Evolutionary conservation across 345 rosid species (phyloP).

Genomic region (Draba incana): DNA sequence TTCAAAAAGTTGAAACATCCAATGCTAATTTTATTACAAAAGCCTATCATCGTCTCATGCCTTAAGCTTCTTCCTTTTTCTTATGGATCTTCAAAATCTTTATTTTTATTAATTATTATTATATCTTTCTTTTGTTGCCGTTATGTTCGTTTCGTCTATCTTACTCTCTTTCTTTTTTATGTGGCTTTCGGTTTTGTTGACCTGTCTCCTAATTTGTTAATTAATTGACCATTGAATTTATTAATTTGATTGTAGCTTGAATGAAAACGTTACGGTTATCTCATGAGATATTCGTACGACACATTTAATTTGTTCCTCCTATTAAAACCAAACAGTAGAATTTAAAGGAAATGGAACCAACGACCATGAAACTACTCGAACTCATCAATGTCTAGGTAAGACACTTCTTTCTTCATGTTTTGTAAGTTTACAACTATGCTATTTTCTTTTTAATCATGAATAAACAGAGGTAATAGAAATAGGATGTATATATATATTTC

Average conservation of each 20-base stretch:
- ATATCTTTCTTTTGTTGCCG: conserved; percentile 40
- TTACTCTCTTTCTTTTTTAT: conserved; percentile 42
- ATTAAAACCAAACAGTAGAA: background rate
- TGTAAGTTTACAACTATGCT: too few relatives aligned
- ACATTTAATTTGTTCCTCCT: background rate
- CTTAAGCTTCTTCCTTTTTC: conserved; percentile 44
- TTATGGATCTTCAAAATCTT: conserved; percentile 45
- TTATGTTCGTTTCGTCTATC: conserved; percentile 48
- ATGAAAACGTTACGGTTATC: conserved; percentile 31
- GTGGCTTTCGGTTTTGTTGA: conserved; percentile 45
- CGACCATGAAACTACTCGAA: too few relatives aligned
- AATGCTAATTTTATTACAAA: conserved; percentile 28
- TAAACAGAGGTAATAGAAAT: too few relatives aligned
- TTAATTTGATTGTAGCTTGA: conserved; percentile 32
- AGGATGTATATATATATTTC: too few relatives aligned
- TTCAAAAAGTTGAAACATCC: conserved; percentile 41
- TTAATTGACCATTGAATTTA: conserved; percentile 34
- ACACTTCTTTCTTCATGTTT: too few relatives aligned
- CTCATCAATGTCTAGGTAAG: too few relatives aligned
- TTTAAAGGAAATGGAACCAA: too few relatives aligned
- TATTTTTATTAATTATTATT: conserved; percentile 8
- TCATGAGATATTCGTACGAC: background rate
- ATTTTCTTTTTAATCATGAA: too few relatives aligned
- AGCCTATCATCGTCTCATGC: conserved; percentile 36
- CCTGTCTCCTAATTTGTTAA: conserved; percentile 41